These are phyloP conservation scores for Eutrema yunnanense DNA, from an alignment of 345 rosid genomes.

Conservation along the genomic window DNA sequence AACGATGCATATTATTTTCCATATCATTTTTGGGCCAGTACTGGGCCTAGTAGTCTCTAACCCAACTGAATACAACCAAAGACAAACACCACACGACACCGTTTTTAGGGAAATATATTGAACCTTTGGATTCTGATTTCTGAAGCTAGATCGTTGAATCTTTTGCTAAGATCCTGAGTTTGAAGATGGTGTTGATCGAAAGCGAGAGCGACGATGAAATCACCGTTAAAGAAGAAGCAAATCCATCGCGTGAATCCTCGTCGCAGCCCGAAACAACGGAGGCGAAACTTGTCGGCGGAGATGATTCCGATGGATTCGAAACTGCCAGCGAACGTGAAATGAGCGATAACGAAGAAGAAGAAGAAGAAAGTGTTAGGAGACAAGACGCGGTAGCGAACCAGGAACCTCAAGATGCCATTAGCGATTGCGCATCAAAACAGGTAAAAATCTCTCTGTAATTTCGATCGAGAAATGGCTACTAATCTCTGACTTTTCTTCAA, in stretches of 20 bases:
- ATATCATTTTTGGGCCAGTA: neutral
- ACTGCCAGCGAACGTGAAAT: slow-evolving; percentile 78
- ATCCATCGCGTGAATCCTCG: neutral
- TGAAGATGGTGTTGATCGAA: slow-evolving; percentile 45
- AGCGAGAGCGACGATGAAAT: slow-evolving; percentile 17
- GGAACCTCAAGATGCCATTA: neutral
- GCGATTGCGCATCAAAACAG: slow-evolving; percentile 35
- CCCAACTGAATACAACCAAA: neutral
- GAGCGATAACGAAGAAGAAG: slow-evolving; percentile 41
- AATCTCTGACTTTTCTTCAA: neutral
- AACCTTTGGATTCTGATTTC: neutral
- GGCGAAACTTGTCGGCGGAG: slow-evolving; percentile 23
- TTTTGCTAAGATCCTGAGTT: neutral
- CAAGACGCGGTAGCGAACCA: neutral
- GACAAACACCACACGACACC: neutral
- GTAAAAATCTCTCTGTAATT: slow-evolving; percentile 10
- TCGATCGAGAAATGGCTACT: neutral
- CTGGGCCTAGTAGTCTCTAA: neutral
- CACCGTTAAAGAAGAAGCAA: neutral
- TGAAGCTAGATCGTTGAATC: slow-evolving; percentile 13
- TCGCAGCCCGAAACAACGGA: slow-evolving; percentile 6
- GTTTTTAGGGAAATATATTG: neutral
- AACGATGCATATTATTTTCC: too few species aligned
- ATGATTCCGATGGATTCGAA: slow-evolving; percentile 73
- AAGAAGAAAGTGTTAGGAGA: neutral